Evolutionary conservation across 148 eudicot species (phyloP), one percentile per base, ranked within the genome.

Genomic region (Spergularia marina): DNA sequence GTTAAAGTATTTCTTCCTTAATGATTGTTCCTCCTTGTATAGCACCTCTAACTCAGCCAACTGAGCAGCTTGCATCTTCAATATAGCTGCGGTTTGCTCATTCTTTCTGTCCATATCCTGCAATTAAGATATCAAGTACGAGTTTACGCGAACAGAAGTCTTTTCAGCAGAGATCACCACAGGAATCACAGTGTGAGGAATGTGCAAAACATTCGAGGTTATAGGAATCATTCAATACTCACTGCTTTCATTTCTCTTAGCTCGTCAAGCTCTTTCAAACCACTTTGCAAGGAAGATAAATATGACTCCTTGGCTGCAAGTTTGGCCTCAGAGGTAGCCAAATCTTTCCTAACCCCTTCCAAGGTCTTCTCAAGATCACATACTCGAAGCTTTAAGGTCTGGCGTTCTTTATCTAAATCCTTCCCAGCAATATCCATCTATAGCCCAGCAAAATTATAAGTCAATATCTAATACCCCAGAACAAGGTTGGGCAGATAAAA

Each of bases 191-290:
- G 64, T 47, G 21, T 44, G 7, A 34, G 47, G 3, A 12, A 60
- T 12, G 17, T 49, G 36, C 41, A 13, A 56, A 59, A 69, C 49
- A 51, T 15, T 14, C 11, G 44, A 34, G 53, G 21, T 10, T 4
- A 13, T 53, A 25, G 8, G 6, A 59, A 25, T 6, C 7, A 47
- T 23, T 23, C 7, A n/a, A 65, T 59, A 74, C 40, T 71, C 73
- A 96, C 99, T 86, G 94, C 97, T 82, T 92, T 96, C 98, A 96
- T 92, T 83, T 96, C 99, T 78, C 98, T 85, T 15, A 96, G 76
- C 44, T 96, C 99, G 71, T 91, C 99, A 34, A 92, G 72, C 76
- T 96, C 99, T 74, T 86, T 91, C 21, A 92, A 76, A 85, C 85
- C 88, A 82, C 58, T 81, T 67, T 89, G 97, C 74, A 89, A 49